Evolutionary conservation across 2,329 filamentous ascomycete species (phyloP), one percentile per base, ranked within the genome.

Genomic region (Colletotrichum sp.): DNA sequence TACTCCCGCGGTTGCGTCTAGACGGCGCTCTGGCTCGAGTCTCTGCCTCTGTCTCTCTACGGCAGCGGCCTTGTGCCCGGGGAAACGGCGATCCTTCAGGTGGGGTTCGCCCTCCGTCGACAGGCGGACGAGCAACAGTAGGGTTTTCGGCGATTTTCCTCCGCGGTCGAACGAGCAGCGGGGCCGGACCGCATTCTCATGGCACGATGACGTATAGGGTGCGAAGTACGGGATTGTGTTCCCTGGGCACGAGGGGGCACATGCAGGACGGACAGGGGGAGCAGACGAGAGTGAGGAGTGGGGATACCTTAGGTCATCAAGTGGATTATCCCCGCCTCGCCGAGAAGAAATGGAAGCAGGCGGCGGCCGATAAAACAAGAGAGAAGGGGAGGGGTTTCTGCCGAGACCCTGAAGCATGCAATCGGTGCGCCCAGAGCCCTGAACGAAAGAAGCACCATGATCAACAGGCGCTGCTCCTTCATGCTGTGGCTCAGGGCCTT

Each of bases 181-280:
- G 73, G 69, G 57, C 69, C 64, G 69, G 38, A n/a, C 26, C 26
- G 64, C 57, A 68, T 26, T 34, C n/a, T 7, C 26, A 28, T 38
- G 36, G 16, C 57, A 72, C 28, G 48, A 68, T 75, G 73, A 75
- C 73, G 73, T 65, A 71, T 18, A 12, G 10, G 26, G 34, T 21
- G 13, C 9, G 9, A 63, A 28, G 63, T 57, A 26, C 58, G 43
- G 30, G 57, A 57, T 21, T 36, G 30, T 16, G 34, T 32, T 55
- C 38, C 32, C 26, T 70, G 18, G 26, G 36, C 36, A 38, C 34
- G 34, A 64, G 63, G 48, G 38, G 32, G 10, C 30, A 30, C 7
- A n/a, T 43, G 30, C 38, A 48, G 38, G 38, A 48, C 38, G 18
- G 43, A 38, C 36, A 38, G 24, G 24, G 43, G 32, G 36, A 13